A percentile compares a stretch with the other conserved stretches of the same genome.
Conservation (phyloP, 441 rosid genomes). For the Pelargonium australe region DNA sequence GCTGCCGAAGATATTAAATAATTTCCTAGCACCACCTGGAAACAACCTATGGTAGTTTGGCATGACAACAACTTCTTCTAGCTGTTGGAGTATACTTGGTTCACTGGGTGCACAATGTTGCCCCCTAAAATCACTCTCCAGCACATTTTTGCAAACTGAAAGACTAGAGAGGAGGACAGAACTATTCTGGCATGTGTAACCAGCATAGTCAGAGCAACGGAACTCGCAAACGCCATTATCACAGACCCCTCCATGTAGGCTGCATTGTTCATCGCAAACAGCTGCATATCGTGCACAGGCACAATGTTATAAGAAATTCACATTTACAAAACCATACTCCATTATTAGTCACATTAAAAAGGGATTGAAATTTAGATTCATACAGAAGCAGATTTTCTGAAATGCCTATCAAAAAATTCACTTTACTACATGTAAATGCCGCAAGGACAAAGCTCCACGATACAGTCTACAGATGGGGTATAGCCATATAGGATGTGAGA, state of each 20-base stretch:
- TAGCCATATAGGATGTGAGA: too few relatives aligned
- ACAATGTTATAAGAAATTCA: constrained; percentile 12
- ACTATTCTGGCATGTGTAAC: constrained; percentile 95
- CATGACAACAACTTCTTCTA: constrained; percentile 92
- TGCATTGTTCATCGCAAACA: constrained; percentile 93
- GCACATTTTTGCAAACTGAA: constrained; percentile 74
- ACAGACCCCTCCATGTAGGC: constrained; percentile 97
- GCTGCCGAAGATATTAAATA: constrained; percentile 71
- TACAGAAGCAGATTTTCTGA: background rate
- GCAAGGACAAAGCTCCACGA: too few relatives aligned
- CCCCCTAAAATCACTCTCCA: constrained; percentile 64
- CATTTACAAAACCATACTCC: background rate
- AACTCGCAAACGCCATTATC: constrained; percentile 97
- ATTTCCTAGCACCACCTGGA: constrained; percentile 80
- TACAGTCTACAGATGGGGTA: too few relatives aligned
- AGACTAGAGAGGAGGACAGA: constrained; percentile 69
- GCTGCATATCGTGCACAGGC: constrained; percentile 42
- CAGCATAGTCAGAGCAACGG: constrained; percentile 98
- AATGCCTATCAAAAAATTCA: constrained; percentile 42
- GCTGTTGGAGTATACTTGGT: constrained; percentile 79
- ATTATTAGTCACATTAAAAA: background rate
- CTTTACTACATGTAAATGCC: too few relatives aligned
- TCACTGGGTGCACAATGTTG: constrained; percentile 96
- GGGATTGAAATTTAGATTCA: background rate
- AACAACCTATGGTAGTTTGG: constrained; percentile 90